A percentile compares a stretch with the other conserved stretches of the same genome.
phyloP scores from a whole-genome alignment of 2,329 filamentous ascomycete species.

The Coniochaeta prunicola region DNA sequence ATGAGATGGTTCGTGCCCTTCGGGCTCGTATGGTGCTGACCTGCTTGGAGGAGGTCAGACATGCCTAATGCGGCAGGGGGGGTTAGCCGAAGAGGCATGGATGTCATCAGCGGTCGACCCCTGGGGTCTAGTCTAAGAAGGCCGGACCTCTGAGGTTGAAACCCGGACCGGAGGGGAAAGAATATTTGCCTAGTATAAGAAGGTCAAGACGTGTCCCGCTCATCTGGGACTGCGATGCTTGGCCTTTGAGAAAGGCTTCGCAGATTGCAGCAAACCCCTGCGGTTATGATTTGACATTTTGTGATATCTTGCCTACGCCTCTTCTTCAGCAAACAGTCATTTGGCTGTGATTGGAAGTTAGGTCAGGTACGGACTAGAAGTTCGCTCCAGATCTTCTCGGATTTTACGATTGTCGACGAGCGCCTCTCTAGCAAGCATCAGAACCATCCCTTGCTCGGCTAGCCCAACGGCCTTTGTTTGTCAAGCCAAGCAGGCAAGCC shows the following conservation, averaged over 20 bases:
- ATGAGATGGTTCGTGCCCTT: no score
- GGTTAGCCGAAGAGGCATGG: neutral
- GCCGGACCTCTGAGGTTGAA: neutral
- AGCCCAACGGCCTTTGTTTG: neutral
- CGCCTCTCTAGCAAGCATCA: neutral
- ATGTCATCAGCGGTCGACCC: neutral
- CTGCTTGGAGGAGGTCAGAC: neutral
- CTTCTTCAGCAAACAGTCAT: neutral
- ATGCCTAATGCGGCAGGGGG: neutral
- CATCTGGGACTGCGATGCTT: neutral
- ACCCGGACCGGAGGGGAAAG: neutral
- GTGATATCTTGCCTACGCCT: neutral
- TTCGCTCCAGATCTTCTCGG: neutral
- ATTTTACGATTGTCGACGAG: neutral
- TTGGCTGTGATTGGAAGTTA: neutral
- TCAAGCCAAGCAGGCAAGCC: neutral
- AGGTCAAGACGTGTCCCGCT: neutral
- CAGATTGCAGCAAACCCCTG: neutral
- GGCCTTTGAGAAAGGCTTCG: neutral
- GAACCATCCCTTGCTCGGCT: neutral
- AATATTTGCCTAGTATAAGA: neutral
- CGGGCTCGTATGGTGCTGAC: neutral
- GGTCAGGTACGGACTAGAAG: neutral
- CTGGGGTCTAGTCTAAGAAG: neutral
- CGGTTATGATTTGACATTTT: neutral